Evolutionary conservation across 2,329 filamentous ascomycete species (phyloP).

Genomic region (Cercospora citrullina): DNA sequence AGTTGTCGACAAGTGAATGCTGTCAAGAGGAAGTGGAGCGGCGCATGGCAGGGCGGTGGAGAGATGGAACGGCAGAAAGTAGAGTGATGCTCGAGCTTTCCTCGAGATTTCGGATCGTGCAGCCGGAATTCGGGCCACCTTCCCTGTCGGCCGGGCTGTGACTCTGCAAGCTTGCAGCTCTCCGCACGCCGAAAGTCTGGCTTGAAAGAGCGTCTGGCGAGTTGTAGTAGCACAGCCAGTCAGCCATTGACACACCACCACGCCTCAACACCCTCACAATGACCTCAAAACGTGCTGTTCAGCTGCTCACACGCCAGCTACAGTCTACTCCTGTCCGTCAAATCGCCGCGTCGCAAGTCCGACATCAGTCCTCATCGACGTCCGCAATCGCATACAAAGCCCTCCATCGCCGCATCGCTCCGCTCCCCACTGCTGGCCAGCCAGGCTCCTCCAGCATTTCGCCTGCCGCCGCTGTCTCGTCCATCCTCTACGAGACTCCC

Average conservation of each 20-base stretch:
- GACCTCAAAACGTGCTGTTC: slow-evolving; percentile 39
- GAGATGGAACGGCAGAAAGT: neutral
- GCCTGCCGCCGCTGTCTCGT: slow-evolving; percentile 91
- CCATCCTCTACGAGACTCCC: slow-evolving; percentile 98
- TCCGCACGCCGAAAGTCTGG: slow-evolving; percentile 1
- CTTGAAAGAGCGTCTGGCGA: neutral
- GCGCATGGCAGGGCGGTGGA: neutral
- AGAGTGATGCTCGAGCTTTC: slow-evolving; percentile 4
- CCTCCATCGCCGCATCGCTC: slow-evolving; percentile 83
- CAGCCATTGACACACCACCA: neutral
- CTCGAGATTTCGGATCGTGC: slow-evolving; percentile 1
- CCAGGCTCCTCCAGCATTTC: slow-evolving; percentile 69
- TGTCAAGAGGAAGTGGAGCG: neutral
- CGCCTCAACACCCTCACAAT: slow-evolving; percentile 26
- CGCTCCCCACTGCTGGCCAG: slow-evolving; percentile 62
- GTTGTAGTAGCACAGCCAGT: slow-evolving; percentile 1
- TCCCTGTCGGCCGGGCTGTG: neutral
- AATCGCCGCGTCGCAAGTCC: slow-evolving; percentile 31
- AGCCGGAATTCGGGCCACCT: slow-evolving; percentile 1
- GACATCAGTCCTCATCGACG: slow-evolving; percentile 59
- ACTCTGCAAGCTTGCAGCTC: slow-evolving; percentile 1
- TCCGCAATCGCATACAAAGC: slow-evolving; percentile 97
- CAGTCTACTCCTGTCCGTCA: slow-evolving; percentile 8
- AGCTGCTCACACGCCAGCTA: slow-evolving; percentile 27
- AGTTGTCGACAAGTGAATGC: neutral